Evolutionary conservation across 257 asterid species (phyloP), one percentile per base, ranked within the genome.

Genomic region (Fraxinus excelsior): DNA sequence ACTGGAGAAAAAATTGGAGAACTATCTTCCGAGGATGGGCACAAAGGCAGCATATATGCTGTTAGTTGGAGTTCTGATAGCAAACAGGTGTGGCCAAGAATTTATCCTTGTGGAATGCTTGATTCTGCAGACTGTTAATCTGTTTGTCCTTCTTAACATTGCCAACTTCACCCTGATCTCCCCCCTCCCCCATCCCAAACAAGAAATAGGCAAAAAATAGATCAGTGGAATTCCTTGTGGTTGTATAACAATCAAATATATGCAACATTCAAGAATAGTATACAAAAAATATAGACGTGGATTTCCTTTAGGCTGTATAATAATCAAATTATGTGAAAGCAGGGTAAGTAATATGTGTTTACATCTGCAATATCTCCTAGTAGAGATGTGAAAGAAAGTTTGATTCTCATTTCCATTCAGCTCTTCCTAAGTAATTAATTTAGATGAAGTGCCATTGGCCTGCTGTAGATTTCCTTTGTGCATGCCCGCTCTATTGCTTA

Each of bases 11-110:
- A 70, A 79, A 74, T 84, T 44, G 99, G 99, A 68, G 97, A 91
- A 84, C 84, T 95, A 58, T 93, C 97, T 70, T 82, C 97, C 53
- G 99, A 91, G 80, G 91, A 85, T 87, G 96, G 93, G 80, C 99
- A 95, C 87, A 85, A 83, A 69, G 97, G 99, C 75, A 91, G 90
- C 80, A 88, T 95, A 83, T 93, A 95, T 88, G 98, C 99, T 69
- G 87, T 87, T 77, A 86, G 96, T 86, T 95, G 99, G 99, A 90
- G 94, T 83, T 94, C 94, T 40, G 94, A 95, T 83, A 91, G 99
- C 80, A 93, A 90, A 82, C 86, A 83, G 94, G 98, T 88, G 84
- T 71, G 66, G 71, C 38, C 42, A 66, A 71, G 29, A 42, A 64
- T 31, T 37, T 31, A 26, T 75, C 28, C 56, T n/a, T n/a, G 19